Base-by-base conservation (phyloP, 495 filamentous ascomycete species). In the Aspergillus biplanus region DNA sequence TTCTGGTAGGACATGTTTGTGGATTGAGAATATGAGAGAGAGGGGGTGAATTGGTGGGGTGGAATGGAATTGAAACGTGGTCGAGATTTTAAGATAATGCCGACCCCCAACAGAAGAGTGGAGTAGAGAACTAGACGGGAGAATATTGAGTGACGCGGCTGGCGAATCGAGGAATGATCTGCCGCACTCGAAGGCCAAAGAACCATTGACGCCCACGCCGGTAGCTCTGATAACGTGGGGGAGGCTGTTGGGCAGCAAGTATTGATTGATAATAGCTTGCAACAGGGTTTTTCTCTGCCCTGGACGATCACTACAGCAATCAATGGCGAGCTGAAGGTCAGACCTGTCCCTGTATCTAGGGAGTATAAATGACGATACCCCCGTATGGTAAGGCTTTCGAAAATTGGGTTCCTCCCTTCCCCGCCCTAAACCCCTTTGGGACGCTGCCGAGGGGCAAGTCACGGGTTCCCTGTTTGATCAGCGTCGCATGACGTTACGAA, bases 1-100 rank as follows among this genome's bases (percentile, higher is more conserved):
- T 88, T 86, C 62, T 85, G 79, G 82, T 97, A 97, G 50, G 80
- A 71, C 76, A 85, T 83, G 61, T 56, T 77, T 64, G 70, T 58
- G 58, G 67, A 35, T 61, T 75, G 70, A 63, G 71, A 63, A 67
- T 67, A 74, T 64, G 66, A 65, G 52, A 58, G 39, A 32, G 68
- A 56, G 35, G 67, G 49, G 33, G 64, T 55, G 50, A 68, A 60
- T 56, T 78, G 61, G 65, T 73, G 76, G 58, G 69, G 65, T 69
- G 77, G 62, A 54, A 80, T 54, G 61, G 70, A 71, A 61, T 69
- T 66, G 65, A 82, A 74, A 70, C 74, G 83, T 68, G 70, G 76
- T 62, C 78, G 73, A 67, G 79, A 69, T 69, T 76, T 72, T 53
- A 80, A 68, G 61, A 83, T 74, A 65, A 82, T 64, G 58, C 77